Evolutionary conservation across 2,329 filamentous ascomycete genomes (phyloP).

Genomic region (Geosmithia putterillii): DNA sequence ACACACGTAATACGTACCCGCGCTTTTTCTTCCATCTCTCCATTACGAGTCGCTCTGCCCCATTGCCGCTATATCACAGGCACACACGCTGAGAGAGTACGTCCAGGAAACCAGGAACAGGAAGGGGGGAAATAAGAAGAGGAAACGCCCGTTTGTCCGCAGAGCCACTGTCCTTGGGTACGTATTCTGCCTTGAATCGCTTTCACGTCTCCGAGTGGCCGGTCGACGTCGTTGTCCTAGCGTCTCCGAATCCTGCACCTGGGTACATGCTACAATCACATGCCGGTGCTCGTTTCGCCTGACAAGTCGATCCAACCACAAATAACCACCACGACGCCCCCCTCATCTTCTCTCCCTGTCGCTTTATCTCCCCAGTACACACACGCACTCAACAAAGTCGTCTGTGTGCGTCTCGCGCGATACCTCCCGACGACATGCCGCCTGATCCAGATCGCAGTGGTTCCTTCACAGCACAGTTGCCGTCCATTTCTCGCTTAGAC

Average conservation of each 20-base stretch:
- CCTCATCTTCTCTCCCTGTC: background rate
- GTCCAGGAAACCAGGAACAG: background rate
- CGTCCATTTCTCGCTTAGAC: background rate
- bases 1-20: background rate
- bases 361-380: background rate
- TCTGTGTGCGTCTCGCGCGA: background rate
- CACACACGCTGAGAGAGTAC: no score
- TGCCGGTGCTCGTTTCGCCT: conserved; percentile 18
- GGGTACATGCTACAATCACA: conserved; percentile 23
- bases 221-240: background rate
- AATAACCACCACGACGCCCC: background rate
- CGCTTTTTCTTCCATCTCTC: background rate
- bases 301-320: background rate
- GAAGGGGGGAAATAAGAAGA: background rate
- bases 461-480: background rate
- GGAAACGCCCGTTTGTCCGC: no score
- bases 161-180: no score
- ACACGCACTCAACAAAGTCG: background rate
- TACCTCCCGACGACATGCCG: background rate
- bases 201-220: background rate
- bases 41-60: background rate
- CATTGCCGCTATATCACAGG: background rate
- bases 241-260: background rate
- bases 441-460: background rate
- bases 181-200: no score